phyloP scores from a whole-genome alignment of 148 eudicot species.

The Linanthus parryae region DNA sequence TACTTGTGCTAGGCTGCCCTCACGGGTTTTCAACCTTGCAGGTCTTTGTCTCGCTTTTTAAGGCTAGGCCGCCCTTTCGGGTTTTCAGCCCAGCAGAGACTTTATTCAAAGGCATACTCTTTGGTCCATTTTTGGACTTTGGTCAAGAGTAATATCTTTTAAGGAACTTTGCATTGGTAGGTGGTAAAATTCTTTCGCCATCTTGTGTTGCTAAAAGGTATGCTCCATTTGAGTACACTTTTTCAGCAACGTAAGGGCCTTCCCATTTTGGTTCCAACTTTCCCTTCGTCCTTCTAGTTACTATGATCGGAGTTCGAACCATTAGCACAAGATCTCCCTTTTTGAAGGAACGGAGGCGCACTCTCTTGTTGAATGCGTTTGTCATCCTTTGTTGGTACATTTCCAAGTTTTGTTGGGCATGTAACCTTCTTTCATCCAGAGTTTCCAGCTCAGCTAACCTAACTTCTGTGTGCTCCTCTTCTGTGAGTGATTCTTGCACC shows the following conservation, averaged over 20 bases:
- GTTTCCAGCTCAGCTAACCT: not conserved
- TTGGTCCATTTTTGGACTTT: no score
- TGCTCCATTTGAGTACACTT: no score
- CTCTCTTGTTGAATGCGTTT: not conserved
- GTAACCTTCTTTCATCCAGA: not conserved
- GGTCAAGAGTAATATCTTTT: not conserved
- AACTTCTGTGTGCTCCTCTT: not conserved
- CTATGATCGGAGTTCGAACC: not conserved
- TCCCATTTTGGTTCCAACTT: conserved; percentile 6
- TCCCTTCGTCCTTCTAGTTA: not conserved
- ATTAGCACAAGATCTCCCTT: conserved; percentile 1
- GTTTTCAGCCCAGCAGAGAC: no score
- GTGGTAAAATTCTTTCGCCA: not conserved
- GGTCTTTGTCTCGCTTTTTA: no score
- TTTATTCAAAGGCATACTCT: no score
- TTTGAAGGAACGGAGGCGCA: not conserved
- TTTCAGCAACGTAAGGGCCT: not conserved
- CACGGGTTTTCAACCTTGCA: no score
- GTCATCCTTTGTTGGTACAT: conserved; percentile 2
- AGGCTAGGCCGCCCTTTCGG: no score
- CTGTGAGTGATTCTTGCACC: not conserved
- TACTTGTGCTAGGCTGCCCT: no score
- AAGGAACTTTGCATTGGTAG: no score
- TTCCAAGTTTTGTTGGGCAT: conserved; percentile 6
- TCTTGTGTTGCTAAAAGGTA: not conserved